Percentiles rank a stretch among this genome's conserved stretches.
Conservation (phyloP, 768 basidiomycete species). For the Hericium rajendrae region DNA sequence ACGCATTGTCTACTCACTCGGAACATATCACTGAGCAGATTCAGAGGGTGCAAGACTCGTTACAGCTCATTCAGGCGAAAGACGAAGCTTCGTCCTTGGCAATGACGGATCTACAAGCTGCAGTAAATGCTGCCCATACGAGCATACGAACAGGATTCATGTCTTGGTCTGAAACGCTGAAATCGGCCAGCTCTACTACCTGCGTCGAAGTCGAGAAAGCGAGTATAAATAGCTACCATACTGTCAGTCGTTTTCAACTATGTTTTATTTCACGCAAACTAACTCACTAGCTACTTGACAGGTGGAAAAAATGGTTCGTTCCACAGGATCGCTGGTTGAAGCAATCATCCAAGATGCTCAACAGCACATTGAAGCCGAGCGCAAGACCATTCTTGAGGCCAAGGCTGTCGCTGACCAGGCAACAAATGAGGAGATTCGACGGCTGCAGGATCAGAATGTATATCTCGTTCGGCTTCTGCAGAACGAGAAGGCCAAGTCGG, state of each 20-base stretch:
- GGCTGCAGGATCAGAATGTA: slow-evolving; percentile 64
- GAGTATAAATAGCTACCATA: slow-evolving; percentile 35
- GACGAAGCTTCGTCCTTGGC: slow-evolving; percentile 47
- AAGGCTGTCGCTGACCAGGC: slow-evolving; percentile 38
- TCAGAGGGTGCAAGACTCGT: slow-evolving; percentile 38
- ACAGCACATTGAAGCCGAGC: slow-evolving; percentile 46
- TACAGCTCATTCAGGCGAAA: slow-evolving; percentile 45
- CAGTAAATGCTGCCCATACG: slow-evolving; percentile 44
- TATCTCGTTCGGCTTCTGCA: slow-evolving; percentile 51
- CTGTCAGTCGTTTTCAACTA: slow-evolving; percentile 22
- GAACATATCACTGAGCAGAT: slow-evolving; percentile 50
- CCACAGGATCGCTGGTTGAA: slow-evolving; percentile 52
- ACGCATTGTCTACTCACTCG: slow-evolving; percentile 40
- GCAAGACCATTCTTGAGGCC: slow-evolving; percentile 38
- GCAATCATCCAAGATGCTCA: slow-evolving; percentile 47
- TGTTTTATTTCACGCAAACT: not conserved
- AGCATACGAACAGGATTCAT: slow-evolving; percentile 41
- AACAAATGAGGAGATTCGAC: slow-evolving; percentile 43
- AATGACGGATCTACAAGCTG: slow-evolving; percentile 34
- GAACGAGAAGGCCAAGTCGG: slow-evolving; percentile 55
- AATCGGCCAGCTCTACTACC: slow-evolving; percentile 35
- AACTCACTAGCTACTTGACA: slow-evolving; percentile 12
- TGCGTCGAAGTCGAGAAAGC: slow-evolving; percentile 37
- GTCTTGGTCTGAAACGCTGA: slow-evolving; percentile 48
- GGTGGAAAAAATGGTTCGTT: slow-evolving; percentile 49